Conservation (phyloP, 1,139 yeast species). For the Kodamaea suecica region DNA sequence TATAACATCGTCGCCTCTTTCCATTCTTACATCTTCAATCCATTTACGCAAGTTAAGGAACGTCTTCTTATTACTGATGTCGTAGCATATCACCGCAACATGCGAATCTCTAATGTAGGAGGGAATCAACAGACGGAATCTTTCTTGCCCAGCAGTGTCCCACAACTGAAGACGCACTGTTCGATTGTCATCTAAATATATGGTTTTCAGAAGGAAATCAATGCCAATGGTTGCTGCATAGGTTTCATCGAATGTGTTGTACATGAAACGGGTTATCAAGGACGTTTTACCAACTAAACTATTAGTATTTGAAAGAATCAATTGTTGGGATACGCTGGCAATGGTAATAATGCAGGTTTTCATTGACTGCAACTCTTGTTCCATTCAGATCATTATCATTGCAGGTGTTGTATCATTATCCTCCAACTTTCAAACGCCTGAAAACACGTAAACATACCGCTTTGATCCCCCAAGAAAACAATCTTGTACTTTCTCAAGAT, state of each 20-base stretch:
- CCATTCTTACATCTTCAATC: conserved; percentile 61
- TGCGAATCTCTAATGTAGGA: conserved; percentile 94
- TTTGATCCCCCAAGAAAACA: conserved; percentile 96
- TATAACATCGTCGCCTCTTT: conserved; percentile 71
- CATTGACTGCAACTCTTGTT: not conserved
- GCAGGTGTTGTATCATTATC: too few species aligned
- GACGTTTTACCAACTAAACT: conserved; percentile 84
- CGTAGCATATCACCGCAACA: conserved; percentile 94
- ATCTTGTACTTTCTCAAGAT: conserved; percentile 75
- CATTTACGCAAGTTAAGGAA: conserved; percentile 64
- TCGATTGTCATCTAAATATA: conserved; percentile 57
- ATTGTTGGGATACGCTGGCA: too few species aligned
- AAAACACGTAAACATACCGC: conserved; percentile 52
- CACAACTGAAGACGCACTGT: conserved; percentile 48
- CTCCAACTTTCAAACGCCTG: too few species aligned
- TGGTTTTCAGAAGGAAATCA: conserved; percentile 82
- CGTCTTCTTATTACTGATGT: conserved; percentile 80
- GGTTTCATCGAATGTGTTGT: conserved; percentile 96
- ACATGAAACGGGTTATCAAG: conserved; percentile 92
- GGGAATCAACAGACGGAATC: conserved; percentile 61
- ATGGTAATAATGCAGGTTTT: too few species aligned
- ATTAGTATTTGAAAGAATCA: not conserved
- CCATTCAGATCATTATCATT: not conserved
- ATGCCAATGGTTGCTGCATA: conserved; percentile 96
- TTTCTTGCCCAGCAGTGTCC: conserved; percentile 68